Percentiles rank a stretch among this genome's conserved stretches.
Evolutionary conservation across 192 early-diverging fungal species (phyloP).

Genomic region (Backusella macrospora): DNA sequence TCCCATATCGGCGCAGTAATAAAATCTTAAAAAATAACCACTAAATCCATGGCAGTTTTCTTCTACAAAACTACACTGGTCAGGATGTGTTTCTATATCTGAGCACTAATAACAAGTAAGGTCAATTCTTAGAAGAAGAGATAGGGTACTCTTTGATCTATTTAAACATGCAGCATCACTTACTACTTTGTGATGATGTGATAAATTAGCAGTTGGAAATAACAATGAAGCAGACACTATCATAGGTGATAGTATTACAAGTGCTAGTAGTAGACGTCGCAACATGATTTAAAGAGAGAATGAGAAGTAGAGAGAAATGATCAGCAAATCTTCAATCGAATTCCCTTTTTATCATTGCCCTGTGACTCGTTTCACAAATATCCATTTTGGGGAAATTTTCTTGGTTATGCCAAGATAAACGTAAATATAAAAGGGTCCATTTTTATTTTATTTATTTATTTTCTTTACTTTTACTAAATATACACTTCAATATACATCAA

Average conservation of each 20-base stretch:
- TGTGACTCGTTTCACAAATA: conserved; percentile 1
- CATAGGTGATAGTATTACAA: background rate
- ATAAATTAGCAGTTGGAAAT: background rate
- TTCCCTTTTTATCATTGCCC: background rate
- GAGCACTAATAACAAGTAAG: conserved; percentile 37
- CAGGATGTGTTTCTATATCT: conserved; percentile 49
- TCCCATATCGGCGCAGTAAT: conserved; percentile 47
- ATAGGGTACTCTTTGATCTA: background rate
- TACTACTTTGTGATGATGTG: conserved; percentile 19
- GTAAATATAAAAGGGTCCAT: background rate
- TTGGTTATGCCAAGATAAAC: conserved; percentile 10
- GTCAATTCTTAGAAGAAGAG: background rate
- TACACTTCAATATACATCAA: too few relatives aligned
- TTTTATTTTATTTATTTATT: background rate
- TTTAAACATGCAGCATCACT: background rate
- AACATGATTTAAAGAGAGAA: background rate
- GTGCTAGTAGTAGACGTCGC: background rate
- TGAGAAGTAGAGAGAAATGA: background rate
- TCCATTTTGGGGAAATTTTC: conserved; percentile 2
- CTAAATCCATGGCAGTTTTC: conserved; percentile 62
- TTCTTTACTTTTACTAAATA: background rate
- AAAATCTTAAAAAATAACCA: conserved; percentile 53
- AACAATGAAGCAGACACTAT: conserved; percentile 7
- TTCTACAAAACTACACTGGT: conserved; percentile 59
- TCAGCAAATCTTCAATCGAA: background rate